These are phyloP conservation scores for Candolleomyces aberdarensis DNA, from an alignment of 768 basidiomycete genomes.

Conservation along the genomic window DNA sequence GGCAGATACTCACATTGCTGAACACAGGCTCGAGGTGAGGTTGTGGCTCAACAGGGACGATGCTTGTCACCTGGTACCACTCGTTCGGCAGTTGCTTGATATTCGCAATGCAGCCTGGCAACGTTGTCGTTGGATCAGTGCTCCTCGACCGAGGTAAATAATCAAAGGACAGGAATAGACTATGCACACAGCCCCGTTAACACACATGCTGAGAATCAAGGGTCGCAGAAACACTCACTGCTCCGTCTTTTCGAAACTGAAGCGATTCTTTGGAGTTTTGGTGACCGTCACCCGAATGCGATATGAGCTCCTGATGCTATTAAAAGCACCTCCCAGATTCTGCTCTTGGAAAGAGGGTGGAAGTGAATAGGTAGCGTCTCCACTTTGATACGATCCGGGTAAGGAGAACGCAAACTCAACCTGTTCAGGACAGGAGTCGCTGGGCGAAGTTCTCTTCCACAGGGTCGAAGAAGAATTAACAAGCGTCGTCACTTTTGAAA, in stretches of 20 bases:
- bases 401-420: conserved; percentile 6
- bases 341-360: conserved; percentile 8
- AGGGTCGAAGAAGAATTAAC: conserved; percentile 16
- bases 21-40: conserved; percentile 38
- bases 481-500: conserved; percentile 30
- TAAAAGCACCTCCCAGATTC: not conserved
- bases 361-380: not conserved
- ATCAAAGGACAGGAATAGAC: conserved; percentile 45
- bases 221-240: conserved; percentile 30
- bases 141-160: conserved; percentile 56
- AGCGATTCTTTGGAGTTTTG: conserved; percentile 35
- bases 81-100: conserved; percentile 65
- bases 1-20: conserved; percentile 44
- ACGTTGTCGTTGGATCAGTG: conserved; percentile 46
- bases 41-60: conserved; percentile 32
- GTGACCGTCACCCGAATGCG: conserved; percentile 29
- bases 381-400: conserved; percentile 1
- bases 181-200: conserved; percentile 19
- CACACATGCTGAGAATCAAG: not conserved
- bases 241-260: conserved; percentile 44
- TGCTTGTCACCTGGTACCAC: conserved; percentile 50
- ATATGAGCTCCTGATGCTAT: conserved; percentile 5
- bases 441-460: conserved; percentile 2
- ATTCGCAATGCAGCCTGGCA: conserved; percentile 48
- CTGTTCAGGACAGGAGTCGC: not conserved